Evolutionary conservation across 805 yeast species (phyloP), one percentile per base, ranked within the genome.

Genomic region (Metschnikowia gelsemii): DNA sequence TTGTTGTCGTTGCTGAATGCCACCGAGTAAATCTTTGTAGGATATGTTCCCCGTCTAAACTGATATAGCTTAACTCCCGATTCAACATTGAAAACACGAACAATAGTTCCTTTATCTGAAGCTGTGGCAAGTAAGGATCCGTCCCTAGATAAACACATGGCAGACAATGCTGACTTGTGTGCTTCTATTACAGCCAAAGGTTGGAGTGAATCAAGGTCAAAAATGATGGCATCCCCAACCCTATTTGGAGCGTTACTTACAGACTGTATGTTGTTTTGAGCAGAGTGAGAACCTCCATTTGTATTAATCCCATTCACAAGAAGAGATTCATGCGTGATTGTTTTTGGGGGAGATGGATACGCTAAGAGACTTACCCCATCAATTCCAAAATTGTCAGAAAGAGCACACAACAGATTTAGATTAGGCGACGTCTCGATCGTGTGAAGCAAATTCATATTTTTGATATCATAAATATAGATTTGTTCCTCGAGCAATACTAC

Each of bases 41-140:
- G 86, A 58, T 90, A 90, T 2, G 91, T 80, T 0, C 96, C 96
- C 52, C 96, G 68, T 49, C 96, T 72, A 61, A 86, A 87, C 60
- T 88, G 91, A 45, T 72, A 78, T 13, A 86, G 60, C 51, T 77
- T 78, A 21, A 69, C 64, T 0, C 90, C 89, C 1, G 81, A 75
- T 2, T 73, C 70, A 0, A 87, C 80, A 25, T 82, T 69, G 56
- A 90, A 93, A 2, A 93, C 83, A 32, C 98, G 68, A 2, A 91
- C 79, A 17, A 93, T 80, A 0, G 98, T 93, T 2, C 99, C 99
- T 56, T 87, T 87, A 25, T 75, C 79, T 0, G 96, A 87, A 5
- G 96, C 88, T 0, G 97, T 87, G 0, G 97, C 96, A 32, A 91
- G 70, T 49, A 87, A 66, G 2, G 78, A 70, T 0, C 97, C 97